Evolutionary conservation across 306 rosid genomes (phyloP), one percentile per base, ranked within the genome.

Genomic region (Astragalus glycyphyllos): DNA sequence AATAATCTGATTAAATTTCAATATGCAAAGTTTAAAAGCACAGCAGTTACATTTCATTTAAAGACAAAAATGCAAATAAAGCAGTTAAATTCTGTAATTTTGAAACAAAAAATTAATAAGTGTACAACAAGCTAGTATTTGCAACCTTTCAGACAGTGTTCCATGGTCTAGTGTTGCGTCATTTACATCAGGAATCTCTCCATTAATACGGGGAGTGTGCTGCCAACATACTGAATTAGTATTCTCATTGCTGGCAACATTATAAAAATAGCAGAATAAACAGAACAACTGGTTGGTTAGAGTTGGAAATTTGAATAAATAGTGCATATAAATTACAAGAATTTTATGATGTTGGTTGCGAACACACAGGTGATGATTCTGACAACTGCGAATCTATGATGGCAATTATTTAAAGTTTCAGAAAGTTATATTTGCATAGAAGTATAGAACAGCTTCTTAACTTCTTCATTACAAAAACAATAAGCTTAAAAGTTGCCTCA

Each of bases 131-230:
- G 72, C 20, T 46, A 71, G 72, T 38, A 7, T 45, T 46, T 37
- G 48, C 69, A 66, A 94, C 99, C 99, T 95, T 82, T 76, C 92
- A 11, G 82, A 89, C 15, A 91, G 88, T 69, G 92, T 91, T 77
- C 60, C 87, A 12, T 95, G 99, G 81, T 95, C 97, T 71, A 80
- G 81, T 82, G 96, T 89, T 23, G 99, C 99, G 20, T 95, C 92
- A 77, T 85, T 95, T 68, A 89, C 89, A 47, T 95, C 92, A 62
- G 99, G 99, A 83, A 95, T 89, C 79, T 95, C 95, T 69, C 99
- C 97, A 79, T 91, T 95, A 72, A 95, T 47, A 44, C 96, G 92
- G 12, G 97, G 99, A 65, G 97, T 79, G 80, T 89, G 99, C 99
- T 95, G 96, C 82, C 82, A 89, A 80, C 75, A 83, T 59, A 74